Evolutionary conservation across 148 eudicot genomes (phyloP).

Genomic region (Drosera capensis): DNA sequence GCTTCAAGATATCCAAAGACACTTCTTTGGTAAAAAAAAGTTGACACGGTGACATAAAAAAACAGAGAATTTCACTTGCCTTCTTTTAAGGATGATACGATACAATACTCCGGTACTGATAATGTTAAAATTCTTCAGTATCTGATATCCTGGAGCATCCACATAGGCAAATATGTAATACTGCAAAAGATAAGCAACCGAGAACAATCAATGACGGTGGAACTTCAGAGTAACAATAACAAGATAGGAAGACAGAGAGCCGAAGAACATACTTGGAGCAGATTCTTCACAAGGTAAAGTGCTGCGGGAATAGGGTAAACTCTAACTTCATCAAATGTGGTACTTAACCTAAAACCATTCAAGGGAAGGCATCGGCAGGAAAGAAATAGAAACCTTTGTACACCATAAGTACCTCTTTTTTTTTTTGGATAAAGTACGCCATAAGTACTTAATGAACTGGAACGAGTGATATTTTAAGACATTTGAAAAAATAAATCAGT

Average conservation of each 20-base stretch:
- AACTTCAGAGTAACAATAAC: conserved; percentile 8
- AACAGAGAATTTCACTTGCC: conserved; percentile 24
- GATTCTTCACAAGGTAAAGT: conserved; percentile 84
- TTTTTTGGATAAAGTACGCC: too few species aligned
- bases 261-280: conserved; percentile 57
- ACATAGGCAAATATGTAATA: conserved; percentile 97
- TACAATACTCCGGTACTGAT: conserved; percentile 90
- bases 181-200: conserved; percentile 30
- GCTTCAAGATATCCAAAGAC: background rate
- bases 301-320: conserved; percentile 96
- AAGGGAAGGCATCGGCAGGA: background rate
- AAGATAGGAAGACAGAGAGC: background rate
- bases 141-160: conserved; percentile 99
- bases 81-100: conserved; percentile 76
- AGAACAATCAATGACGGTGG: background rate
- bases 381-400: background rate
- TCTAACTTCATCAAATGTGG: conserved; percentile 79
- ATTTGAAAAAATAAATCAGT: too few species aligned
- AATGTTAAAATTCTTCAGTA: conserved; percentile 85
- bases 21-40: background rate
- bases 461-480: too few species aligned
- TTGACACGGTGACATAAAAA: background rate
- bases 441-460: too few species aligned
- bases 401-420: too few species aligned
- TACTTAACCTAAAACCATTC: conserved; percentile 50